These are phyloP conservation scores for Nemania diffusa DNA, from an alignment of 2,329 filamentous ascomycete species.

Conservation along the genomic window DNA sequence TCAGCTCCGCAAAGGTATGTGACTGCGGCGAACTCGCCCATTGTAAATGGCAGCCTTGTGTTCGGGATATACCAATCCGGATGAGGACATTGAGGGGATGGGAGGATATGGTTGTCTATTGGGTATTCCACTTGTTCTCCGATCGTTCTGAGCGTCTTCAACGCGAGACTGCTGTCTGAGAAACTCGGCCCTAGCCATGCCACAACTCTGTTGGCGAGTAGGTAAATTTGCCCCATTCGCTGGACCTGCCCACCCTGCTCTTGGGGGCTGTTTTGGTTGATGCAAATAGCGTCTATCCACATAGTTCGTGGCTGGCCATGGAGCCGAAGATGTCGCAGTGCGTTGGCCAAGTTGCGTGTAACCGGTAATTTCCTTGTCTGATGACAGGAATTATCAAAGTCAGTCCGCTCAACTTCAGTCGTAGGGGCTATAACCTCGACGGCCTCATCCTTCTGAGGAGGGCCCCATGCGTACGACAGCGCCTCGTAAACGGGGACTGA, in stretches of 20 bases:
- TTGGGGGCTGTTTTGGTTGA: constrained; percentile 33
- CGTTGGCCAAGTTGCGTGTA: constrained; percentile 23
- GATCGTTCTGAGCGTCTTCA: constrained; percentile 22
- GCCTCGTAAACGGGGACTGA: constrained; percentile 33
- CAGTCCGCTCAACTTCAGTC: background rate
- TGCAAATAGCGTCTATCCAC: constrained; percentile 41
- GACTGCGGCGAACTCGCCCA: constrained; percentile 24
- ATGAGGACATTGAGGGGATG: constrained; percentile 20
- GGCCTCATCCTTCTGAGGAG: constrained; percentile 8
- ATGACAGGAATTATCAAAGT: background rate
- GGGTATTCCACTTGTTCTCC: constrained; percentile 25
- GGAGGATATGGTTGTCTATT: background rate
- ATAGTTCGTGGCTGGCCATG: constrained; percentile 27
- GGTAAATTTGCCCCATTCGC: constrained; percentile 38
- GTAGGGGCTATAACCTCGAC: background rate
- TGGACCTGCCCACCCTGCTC: constrained; percentile 36
- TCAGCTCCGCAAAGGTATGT: background rate
- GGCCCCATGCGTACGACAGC: constrained; percentile 38
- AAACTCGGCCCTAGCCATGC: constrained; percentile 36
- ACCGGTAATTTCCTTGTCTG: constrained; percentile 10
- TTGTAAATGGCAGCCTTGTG: background rate
- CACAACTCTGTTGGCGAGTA: constrained; percentile 30
- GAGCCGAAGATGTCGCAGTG: constrained; percentile 36
- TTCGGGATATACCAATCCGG: background rate
- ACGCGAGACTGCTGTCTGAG: constrained; percentile 15